Conservation (phyloP, 169 alveolate species). For the Plasmodium gallinaceum region DNA sequence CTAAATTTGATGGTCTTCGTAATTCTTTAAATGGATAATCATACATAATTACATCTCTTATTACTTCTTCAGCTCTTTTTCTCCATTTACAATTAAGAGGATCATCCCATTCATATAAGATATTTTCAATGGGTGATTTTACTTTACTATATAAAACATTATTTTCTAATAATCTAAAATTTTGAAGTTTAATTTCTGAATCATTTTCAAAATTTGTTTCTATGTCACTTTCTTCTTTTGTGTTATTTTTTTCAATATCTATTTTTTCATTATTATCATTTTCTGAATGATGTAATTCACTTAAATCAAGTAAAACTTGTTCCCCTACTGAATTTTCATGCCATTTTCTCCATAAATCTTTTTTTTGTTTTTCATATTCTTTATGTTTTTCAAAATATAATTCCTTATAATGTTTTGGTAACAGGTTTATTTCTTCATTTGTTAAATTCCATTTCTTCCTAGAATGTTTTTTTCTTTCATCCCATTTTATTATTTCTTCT, state of each 20-base stretch:
- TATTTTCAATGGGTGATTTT: slow-evolving; percentile 79
- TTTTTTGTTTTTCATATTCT: slow-evolving; percentile 2
- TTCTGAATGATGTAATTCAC: neutral
- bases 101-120: slow-evolving; percentile 85
- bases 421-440: slow-evolving; percentile 78
- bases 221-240: neutral
- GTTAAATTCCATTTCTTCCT: slow-evolving; percentile 82
- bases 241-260: neutral
- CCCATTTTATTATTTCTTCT: slow-evolving; percentile 82
- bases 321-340: neutral
- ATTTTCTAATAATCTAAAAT: slow-evolving; percentile 79
- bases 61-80: slow-evolving; percentile 81
- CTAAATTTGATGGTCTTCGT: slow-evolving; percentile 83
- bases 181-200: slow-evolving; percentile 51
- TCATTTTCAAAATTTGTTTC: neutral
- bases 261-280: slow-evolving; percentile 15
- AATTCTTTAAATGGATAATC: slow-evolving; percentile 83
- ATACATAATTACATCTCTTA: slow-evolving; percentile 84
- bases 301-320: neutral
- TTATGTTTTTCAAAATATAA: slow-evolving; percentile 76
- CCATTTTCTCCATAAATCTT: neutral
- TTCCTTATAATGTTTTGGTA: slow-evolving; percentile 79
- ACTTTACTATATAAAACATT: slow-evolving; percentile 81
- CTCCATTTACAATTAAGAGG: slow-evolving; percentile 84
- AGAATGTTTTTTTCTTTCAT: slow-evolving; percentile 72